Conservation (phyloP, 495 filamentous ascomycete species). For the Penicillium arizonense region DNA sequence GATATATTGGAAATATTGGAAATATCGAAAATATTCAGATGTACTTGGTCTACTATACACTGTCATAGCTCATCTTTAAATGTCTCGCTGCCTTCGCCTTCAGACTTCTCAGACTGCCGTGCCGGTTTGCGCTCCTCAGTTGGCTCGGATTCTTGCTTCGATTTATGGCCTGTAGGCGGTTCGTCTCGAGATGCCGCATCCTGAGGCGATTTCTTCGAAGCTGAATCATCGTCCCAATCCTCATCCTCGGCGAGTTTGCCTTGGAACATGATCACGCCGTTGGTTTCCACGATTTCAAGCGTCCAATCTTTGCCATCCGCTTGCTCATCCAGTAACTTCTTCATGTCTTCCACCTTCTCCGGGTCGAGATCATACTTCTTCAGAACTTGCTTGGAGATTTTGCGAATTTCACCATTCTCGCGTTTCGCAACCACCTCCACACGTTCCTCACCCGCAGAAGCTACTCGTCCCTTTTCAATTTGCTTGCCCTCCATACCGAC, state of each 20-base stretch:
- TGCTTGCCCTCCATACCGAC: constrained; percentile 56
- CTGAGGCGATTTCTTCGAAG: constrained; percentile 4
- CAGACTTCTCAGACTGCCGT: constrained; percentile 12
- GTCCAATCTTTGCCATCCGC: constrained; percentile 47
- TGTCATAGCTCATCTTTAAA: constrained; percentile 56
- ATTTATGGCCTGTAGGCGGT: neutral
- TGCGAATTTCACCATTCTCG: constrained; percentile 54
- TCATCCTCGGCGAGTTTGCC: constrained; percentile 37
- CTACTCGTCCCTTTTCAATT: constrained; percentile 52
- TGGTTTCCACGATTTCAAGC: constrained; percentile 43
- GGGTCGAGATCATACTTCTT: constrained; percentile 68
- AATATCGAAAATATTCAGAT: neutral
- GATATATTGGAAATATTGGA: neutral
- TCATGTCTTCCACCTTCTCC: constrained; percentile 62
- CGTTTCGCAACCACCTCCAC: constrained; percentile 54
- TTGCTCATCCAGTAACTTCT: constrained; percentile 49
- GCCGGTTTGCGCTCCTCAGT: constrained; percentile 16
- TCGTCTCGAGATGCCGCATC: neutral
- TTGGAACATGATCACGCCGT: constrained; percentile 51
- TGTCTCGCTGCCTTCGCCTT: constrained; percentile 43
- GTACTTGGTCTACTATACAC: constrained; percentile 10
- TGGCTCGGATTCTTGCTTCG: neutral
- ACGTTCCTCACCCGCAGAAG: constrained; percentile 36
- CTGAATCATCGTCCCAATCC: constrained; percentile 21
- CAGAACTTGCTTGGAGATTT: constrained; percentile 59